Evolutionary conservation across 2,329 filamentous ascomycete genomes (phyloP).

Genomic region (Davidsoniella neocaledoniae): DNA sequence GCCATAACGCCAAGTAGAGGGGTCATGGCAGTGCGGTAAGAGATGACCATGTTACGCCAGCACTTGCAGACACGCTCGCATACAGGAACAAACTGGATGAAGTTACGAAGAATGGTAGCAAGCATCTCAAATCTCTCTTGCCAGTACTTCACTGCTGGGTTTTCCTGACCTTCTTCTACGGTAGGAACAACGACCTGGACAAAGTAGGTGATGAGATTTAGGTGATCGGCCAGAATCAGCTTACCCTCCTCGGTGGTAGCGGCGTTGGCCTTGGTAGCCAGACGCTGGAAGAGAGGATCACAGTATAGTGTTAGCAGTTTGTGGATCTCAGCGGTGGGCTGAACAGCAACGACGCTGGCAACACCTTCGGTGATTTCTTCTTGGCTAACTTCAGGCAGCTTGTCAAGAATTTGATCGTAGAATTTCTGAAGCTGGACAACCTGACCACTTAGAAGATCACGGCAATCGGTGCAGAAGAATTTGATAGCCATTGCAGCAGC

Average conservation of each 20-base stretch:
- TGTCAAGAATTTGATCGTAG: conserved; percentile 78
- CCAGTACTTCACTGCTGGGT: conserved; percentile 92
- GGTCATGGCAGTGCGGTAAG: conserved; percentile 76
- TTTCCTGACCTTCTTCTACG: conserved; percentile 52
- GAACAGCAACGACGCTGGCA: conserved; percentile 75
- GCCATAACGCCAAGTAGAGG: conserved; percentile 74
- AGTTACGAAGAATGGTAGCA: conserved; percentile 72
- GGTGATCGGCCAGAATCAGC: conserved; percentile 74
- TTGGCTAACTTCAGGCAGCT: conserved; percentile 69
- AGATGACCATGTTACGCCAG: conserved; percentile 95
- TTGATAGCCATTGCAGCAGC: conserved; percentile 89
- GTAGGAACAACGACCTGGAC: conserved; percentile 63
- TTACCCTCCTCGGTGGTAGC: conserved; percentile 72
- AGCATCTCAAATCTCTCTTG: conserved; percentile 82
- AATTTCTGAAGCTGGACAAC: conserved; percentile 79
- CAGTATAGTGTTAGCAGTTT: conserved; percentile 80
- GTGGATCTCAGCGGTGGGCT: conserved; percentile 66
- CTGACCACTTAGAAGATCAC: conserved; percentile 65
- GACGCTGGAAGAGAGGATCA: conserved; percentile 68
- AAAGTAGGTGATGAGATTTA: conserved; percentile 85
- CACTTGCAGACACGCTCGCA: conserved; percentile 86
- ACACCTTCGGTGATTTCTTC: conserved; percentile 95
- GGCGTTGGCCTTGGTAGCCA: conserved; percentile 75
- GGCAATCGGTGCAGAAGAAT: conserved; percentile 94
- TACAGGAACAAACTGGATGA: conserved; percentile 71